A percentile compares a stretch with the other conserved stretches of the same genome.
These are phyloP conservation scores for Pseudocohnilembus persalinus DNA, from an alignment of 169 alveolate species.

Conservation along the genomic window DNA sequence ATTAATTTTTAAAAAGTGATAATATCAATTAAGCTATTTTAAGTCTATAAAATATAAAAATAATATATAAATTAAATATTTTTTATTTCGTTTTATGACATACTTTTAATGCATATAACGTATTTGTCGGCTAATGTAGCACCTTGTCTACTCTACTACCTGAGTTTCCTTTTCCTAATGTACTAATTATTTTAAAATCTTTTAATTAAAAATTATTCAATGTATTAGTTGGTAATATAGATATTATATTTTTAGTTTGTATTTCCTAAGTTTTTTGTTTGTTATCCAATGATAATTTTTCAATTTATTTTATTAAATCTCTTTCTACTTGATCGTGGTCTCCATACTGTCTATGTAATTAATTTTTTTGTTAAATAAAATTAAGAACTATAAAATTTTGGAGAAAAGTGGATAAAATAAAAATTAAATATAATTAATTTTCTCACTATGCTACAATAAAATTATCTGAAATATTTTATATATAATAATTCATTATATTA, in stretches of 20 bases:
- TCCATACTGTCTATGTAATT: too few relatives aligned
- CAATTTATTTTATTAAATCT: not conserved
- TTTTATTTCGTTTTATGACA: not conserved
- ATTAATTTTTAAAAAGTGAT: too few relatives aligned
- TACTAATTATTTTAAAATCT: constrained; percentile 34
- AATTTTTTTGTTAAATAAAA: too few relatives aligned
- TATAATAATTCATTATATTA: too few relatives aligned
- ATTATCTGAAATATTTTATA: too few relatives aligned
- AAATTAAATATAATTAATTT: too few relatives aligned
- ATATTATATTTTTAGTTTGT: not conserved
- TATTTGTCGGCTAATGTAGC: constrained; percentile 31
- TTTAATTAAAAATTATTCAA: not conserved
- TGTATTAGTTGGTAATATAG: not conserved
- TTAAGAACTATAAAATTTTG: too few relatives aligned
- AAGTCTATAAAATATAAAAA: too few relatives aligned
- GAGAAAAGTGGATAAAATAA: too few relatives aligned
- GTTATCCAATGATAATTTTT: constrained; percentile 3
- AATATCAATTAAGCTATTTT: too few relatives aligned
- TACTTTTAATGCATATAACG: constrained; percentile 57
- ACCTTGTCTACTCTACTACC: constrained; percentile 55
- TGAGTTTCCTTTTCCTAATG: constrained; percentile 54
- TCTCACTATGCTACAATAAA: too few relatives aligned
- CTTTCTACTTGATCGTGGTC: not conserved
- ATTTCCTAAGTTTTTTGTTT: not conserved
- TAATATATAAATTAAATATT: too few relatives aligned